Evolutionary conservation across 306 rosid species (phyloP).

Genomic region (Prunus mume): DNA sequence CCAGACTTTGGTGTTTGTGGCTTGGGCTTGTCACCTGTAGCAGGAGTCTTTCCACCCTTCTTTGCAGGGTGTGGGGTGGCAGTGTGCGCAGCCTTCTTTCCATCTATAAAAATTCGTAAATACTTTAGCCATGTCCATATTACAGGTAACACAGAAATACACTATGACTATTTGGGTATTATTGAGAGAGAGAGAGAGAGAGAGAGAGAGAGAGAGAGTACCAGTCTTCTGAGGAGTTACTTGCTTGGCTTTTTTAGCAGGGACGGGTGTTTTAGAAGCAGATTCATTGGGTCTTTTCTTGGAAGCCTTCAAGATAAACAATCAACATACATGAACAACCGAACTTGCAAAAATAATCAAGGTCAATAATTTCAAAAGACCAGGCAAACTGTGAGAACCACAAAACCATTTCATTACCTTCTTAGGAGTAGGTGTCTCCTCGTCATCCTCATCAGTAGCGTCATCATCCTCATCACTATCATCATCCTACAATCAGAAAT

Average conservation of each 20-base stretch:
- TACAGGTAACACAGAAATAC: background rate
- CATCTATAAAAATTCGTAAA: conserved; percentile 33
- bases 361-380: background rate
- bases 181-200: background rate
- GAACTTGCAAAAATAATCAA: background rate
- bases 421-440: conserved; percentile 48
- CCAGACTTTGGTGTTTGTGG: conserved; percentile 60
- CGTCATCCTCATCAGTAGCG: conserved; percentile 44
- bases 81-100: conserved; percentile 59
- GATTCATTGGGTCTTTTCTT: conserved; percentile 73
- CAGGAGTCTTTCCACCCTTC: conserved; percentile 60
- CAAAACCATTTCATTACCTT: conserved; percentile 37
- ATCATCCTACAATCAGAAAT: conserved; percentile 36
- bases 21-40: conserved; percentile 32
- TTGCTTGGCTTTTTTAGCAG: conserved; percentile 65
- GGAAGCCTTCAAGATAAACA: conserved; percentile 28
- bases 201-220: conserved; percentile 17
- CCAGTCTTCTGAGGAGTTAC: conserved; percentile 74
- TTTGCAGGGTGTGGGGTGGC: conserved; percentile 84
- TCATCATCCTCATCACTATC: conserved; percentile 40
- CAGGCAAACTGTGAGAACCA: background rate
- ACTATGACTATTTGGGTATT: background rate
- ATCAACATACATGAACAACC: background rate
- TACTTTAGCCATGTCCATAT: background rate
- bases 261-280: conserved; percentile 57